Evolutionary conservation across 768 basidiomycete species (phyloP).

Genomic region (Gyrodon lividus): DNA sequence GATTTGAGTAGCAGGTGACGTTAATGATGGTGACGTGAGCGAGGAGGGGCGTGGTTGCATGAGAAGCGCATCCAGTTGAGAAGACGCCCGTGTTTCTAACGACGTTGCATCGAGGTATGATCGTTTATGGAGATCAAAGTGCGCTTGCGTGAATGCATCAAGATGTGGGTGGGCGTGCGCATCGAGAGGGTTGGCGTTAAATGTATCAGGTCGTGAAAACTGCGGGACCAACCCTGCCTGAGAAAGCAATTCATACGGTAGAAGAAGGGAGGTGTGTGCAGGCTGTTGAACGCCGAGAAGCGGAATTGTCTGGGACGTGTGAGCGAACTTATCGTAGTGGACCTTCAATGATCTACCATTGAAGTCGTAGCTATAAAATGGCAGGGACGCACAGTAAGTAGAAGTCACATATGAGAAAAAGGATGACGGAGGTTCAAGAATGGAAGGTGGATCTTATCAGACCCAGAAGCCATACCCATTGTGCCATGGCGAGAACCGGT

Average conservation of each 20-base stretch:
- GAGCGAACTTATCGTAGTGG: conserved; percentile 83
- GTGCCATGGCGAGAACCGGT: no score
- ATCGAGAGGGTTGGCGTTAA: conserved; percentile 20
- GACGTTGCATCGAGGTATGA: conserved; percentile 21
- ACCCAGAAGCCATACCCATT: neutral
- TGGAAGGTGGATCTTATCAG: neutral
- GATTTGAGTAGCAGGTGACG: conserved; percentile 7
- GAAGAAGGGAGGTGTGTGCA: conserved; percentile 10
- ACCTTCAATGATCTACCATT: conserved; percentile 88
- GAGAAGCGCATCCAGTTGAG: conserved; percentile 29
- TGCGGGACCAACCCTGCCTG: conserved; percentile 16
- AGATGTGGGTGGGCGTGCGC: conserved; percentile 19
- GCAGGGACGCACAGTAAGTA: conserved; percentile 7
- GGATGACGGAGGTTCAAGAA: neutral
- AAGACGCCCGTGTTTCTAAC: conserved; percentile 22
- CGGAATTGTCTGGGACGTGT: conserved; percentile 29
- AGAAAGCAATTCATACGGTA: conserved; percentile 23
- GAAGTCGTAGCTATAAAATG: conserved; percentile 68
- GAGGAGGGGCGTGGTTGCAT: conserved; percentile 22
- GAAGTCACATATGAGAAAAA: neutral
- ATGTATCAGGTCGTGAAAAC: conserved; percentile 23
- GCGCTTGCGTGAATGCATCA: conserved; percentile 23
- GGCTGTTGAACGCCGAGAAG: conserved; percentile 23
- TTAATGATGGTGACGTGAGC: conserved; percentile 25
- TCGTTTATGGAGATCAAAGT: conserved; percentile 26